Conservation (phyloP, 805 yeast species). For the Wickerhamomyces queroliae region DNA sequence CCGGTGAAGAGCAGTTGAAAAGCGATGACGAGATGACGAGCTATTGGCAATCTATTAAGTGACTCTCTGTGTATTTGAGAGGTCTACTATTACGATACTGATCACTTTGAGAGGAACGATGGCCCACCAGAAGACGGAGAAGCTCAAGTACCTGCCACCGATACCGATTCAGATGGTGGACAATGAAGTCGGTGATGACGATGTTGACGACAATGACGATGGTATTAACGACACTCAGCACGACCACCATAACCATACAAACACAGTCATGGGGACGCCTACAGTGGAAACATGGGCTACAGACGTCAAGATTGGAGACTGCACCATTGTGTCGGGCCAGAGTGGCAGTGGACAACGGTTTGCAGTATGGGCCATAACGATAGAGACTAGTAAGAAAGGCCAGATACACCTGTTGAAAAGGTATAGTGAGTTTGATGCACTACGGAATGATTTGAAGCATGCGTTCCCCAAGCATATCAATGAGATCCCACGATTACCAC, state of each 20-base stretch:
- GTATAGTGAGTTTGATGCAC: constrained; percentile 54
- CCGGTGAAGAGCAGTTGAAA: no score
- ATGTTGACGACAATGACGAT: constrained; percentile 9
- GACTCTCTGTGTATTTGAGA: no score
- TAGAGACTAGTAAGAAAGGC: constrained; percentile 28
- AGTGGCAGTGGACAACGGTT: constrained; percentile 28
- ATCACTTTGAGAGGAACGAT: background rate
- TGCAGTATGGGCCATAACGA: constrained; percentile 34
- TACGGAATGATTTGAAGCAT: constrained; percentile 33
- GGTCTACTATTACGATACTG: no score
- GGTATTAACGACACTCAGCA: background rate
- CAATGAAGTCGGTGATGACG: constrained; percentile 18
- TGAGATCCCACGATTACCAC: constrained; percentile 42
- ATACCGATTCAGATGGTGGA: constrained; percentile 34
- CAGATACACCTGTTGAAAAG: constrained; percentile 46
- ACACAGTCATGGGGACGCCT: background rate
- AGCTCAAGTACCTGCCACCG: constrained; percentile 27
- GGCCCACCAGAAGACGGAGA: constrained; percentile 5
- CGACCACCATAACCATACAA: background rate
- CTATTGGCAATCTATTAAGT: no score
- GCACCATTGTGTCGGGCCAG: constrained; percentile 31
- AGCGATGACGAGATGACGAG: no score
- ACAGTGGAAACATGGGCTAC: constrained; percentile 28
- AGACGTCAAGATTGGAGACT: constrained; percentile 31
- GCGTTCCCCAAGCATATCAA: constrained; percentile 29